Percentiles rank a stretch among this genome's conserved stretches.
phyloP scores from a whole-genome alignment of 106 monocot genomes.

The Platanthera guangdongensis region DNA sequence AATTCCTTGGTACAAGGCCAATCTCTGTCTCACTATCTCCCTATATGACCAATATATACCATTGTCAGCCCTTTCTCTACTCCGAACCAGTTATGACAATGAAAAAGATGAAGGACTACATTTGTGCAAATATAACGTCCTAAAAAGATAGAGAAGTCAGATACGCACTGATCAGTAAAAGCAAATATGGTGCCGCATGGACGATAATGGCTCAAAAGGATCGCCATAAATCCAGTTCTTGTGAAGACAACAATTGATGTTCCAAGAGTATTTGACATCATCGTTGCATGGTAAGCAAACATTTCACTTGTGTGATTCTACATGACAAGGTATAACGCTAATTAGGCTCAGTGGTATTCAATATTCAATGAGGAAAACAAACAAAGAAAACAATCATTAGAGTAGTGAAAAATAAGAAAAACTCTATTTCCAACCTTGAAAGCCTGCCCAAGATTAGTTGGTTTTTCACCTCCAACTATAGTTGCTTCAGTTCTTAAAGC shows the following conservation, averaged over 20 bases:
- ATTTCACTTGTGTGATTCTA: conserved; percentile 98
- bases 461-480: conserved; percentile 58
- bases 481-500: conserved; percentile 92
- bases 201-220: conserved; percentile 89
- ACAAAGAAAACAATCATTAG: neutral
- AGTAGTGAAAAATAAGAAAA: neutral
- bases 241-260: conserved; percentile 97
- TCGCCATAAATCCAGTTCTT: conserved; percentile 90
- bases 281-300: conserved; percentile 97
- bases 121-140: neutral
- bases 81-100: neutral
- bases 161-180: conserved; percentile 84
- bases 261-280: conserved; percentile 94
- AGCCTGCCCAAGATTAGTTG: conserved; percentile 77
- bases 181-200: conserved; percentile 96
- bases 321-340: conserved; percentile 6
- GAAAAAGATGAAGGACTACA: neutral
- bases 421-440: conserved; percentile 59
- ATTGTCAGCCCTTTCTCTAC: neutral
- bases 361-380: neutral
- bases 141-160: neutral
- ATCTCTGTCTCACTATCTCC: conserved; percentile 89
- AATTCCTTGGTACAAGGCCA: conserved; percentile 92
- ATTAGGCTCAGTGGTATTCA: neutral
- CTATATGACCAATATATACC: conserved; percentile 24